These are phyloP conservation scores for Fusarium irregulare DNA, from an alignment of 2,329 filamentous ascomycete genomes.

Conservation along the genomic window DNA sequence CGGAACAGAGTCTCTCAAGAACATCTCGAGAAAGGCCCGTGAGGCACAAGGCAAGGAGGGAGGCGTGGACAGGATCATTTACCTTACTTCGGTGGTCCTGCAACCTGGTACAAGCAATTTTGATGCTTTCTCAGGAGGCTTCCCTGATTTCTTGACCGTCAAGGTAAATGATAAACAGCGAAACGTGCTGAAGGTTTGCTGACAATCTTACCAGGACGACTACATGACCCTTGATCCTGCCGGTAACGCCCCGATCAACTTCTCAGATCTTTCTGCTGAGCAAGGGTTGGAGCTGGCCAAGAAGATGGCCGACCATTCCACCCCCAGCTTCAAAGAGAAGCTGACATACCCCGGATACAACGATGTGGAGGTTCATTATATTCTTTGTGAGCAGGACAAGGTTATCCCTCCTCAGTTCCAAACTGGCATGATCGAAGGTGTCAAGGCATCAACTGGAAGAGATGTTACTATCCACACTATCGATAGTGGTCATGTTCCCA, in stretches of 20 bases:
- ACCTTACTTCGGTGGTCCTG: constrained; percentile 15
- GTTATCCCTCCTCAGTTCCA: constrained; percentile 10
- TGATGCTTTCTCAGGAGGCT: constrained; percentile 7
- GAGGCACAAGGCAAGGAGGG: constrained; percentile 7
- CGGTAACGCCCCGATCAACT: background rate
- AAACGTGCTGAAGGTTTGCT: rapidly evolving
- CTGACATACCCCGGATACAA: constrained; percentile 32
- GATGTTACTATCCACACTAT: constrained; percentile 8
- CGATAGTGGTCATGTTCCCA: constrained; percentile 7
- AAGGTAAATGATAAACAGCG: background rate
- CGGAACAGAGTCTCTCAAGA: constrained; percentile 10
- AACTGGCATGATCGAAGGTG: constrained; percentile 17
- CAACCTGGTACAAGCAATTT: constrained; percentile 3
- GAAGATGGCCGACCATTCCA: constrained; percentile 26
- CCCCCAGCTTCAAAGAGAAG: constrained; percentile 23
- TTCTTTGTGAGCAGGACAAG: constrained; percentile 25
- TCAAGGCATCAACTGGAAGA: background rate
- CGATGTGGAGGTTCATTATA: constrained; percentile 30
- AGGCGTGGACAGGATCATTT: constrained; percentile 18
- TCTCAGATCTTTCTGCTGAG: constrained; percentile 22
- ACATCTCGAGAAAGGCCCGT: constrained; percentile 10
- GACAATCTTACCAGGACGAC: background rate
- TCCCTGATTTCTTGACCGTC: constrained; percentile 5
- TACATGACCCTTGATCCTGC: constrained; percentile 13
- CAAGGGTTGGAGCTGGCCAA: constrained; percentile 9